A percentile compares a stretch with the other conserved stretches of the same genome.
Evolutionary conservation across 164 flowering plant genomes (phyloP).

Genomic region (Platanus orientalis): DNA sequence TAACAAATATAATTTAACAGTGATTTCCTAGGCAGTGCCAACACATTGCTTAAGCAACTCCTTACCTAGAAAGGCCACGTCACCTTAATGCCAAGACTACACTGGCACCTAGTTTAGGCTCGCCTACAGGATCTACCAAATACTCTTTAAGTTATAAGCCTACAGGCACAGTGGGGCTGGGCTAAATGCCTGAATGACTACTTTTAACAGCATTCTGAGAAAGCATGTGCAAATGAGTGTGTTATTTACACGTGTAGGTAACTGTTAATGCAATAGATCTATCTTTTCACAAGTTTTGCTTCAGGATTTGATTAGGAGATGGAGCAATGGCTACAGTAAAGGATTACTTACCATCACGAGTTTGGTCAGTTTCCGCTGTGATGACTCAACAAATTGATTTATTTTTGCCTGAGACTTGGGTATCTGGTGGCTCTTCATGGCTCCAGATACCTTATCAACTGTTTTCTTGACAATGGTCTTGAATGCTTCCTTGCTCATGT

Average conservation of each 20-base stretch:
- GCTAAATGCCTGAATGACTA: not conserved
- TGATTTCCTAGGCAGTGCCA: too few species aligned
- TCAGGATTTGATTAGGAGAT: not conserved
- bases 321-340: not conserved
- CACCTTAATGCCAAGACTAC: too few species aligned
- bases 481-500: conserved; percentile 98
- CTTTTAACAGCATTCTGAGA: not conserved
- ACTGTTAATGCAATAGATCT: not conserved
- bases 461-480: conserved; percentile 98
- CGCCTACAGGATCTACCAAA: too few species aligned
- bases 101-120: too few species aligned
- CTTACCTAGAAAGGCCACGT: too few species aligned
- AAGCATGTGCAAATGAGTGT: not conserved
- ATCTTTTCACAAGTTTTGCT: not conserved
- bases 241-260: not conserved
- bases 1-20: too few species aligned
- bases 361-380: conserved; percentile 79
- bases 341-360: conserved; percentile 74
- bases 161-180: too few species aligned
- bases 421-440: conserved; percentile 73
- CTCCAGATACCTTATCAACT: conserved; percentile 92
- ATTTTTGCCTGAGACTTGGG: conserved; percentile 87
- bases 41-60: too few species aligned
- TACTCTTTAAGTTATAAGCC: too few species aligned
- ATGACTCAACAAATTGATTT: conserved; percentile 79